Evolutionary conservation across 495 filamentous ascomycete species (phyloP).

Genomic region (Aspergillus coremiiformis): DNA sequence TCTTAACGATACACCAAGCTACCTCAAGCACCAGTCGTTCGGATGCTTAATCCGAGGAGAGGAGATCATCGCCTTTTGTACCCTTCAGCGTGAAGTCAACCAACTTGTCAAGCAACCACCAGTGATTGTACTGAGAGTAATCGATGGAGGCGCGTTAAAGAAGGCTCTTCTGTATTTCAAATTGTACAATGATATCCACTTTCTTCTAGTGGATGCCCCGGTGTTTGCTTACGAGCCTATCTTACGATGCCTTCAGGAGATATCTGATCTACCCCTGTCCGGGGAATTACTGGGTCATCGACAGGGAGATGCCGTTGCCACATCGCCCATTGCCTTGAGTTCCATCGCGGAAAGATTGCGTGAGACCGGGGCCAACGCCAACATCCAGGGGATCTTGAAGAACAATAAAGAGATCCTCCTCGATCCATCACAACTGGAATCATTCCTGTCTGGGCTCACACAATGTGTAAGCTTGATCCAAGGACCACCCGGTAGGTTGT

Average conservation of each 20-base stretch:
- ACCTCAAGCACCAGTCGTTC: conserved; percentile 54
- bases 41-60: conserved; percentile 48
- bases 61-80: conserved; percentile 55
- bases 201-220: conserved; percentile 55
- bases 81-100: conserved; percentile 51
- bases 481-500: conserved; percentile 60
- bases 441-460: conserved; percentile 47
- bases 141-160: conserved; percentile 34
- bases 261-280: conserved; percentile 44
- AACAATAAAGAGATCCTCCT: conserved; percentile 31
- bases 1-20: conserved; percentile 38
- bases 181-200: conserved; percentile 25
- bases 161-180: conserved; percentile 36
- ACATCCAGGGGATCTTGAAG: conserved; percentile 24
- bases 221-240: conserved; percentile 71
- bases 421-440: conserved; percentile 53
- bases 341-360: conserved; percentile 18
- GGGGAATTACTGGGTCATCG: conserved; percentile 41
- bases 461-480: conserved; percentile 59
- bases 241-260: conserved; percentile 51
- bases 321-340: conserved; percentile 17
- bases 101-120: conserved; percentile 39
- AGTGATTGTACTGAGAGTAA: conserved; percentile 46
- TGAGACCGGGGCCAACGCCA: not conserved
- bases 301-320: conserved; percentile 9